Base-by-base conservation (phyloP, 192 early-diverging fungal genomes). In the Pilaira anomala region DNA sequence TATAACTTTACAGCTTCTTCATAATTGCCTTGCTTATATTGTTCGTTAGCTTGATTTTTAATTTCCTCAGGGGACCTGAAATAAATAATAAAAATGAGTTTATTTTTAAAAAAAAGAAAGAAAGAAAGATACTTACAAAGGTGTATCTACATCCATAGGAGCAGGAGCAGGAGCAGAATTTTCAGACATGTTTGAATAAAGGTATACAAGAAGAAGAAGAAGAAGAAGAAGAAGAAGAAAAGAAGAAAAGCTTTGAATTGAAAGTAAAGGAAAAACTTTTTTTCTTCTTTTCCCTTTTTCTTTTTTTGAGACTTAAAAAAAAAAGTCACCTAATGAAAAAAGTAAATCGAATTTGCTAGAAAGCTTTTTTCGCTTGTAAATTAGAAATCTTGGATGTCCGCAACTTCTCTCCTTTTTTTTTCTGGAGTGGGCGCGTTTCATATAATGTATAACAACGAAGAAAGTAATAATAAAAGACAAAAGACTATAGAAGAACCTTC, bases 21-120 rank as follows among this genome's bases (percentile, higher is more conserved):
- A 73, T 91, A 91, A 46, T 86, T 67, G 52, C 75, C 86, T n/a
- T 62, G 52, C 73, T 91, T 92, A 64, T 89, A 93, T 57, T 80
- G 56, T 39, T 78, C 78, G 66, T 90, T 91, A 41, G 85, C 91
- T 66, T 85, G 59, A 24, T 68, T 79, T 73, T 93, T 93, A 48
- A 85, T 72, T 26, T 80, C 76, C 56, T 90, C 87, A 42, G 91
- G 88, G 24, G 57, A 54, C 49, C 71, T 73, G 29, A 24, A n/a
- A 54, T 13, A 54, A 28, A 21, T 7, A 30, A 30, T 16, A 26
- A n/a, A 16, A 4, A 4, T 30, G 14, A 29, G 13, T 29, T n/a
- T 7, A 1, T 18, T 22, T 18, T n/a, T 11, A 50, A 25, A 49
- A 49, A 18, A 49, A 24, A 12, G 6, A 22, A 24, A 9, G 48